Base-by-base conservation (phyloP, 2,329 filamentous ascomycete genomes). In the Coniochaeta prunicola region DNA sequence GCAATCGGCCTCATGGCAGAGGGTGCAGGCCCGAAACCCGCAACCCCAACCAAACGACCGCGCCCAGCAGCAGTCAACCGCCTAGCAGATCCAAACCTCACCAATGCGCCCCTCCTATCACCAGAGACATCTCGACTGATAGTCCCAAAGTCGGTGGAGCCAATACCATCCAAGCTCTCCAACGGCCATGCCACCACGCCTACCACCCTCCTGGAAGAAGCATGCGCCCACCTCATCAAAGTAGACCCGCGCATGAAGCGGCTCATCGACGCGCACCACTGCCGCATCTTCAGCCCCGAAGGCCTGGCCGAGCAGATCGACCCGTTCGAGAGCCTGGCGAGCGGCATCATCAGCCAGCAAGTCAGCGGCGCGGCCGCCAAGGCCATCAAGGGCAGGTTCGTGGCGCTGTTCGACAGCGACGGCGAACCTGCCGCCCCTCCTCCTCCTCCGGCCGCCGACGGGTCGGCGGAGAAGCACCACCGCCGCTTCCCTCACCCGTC, bases 281-380 rank as follows among this genome's bases (percentile, higher is more conserved):
- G 93, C 72, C 81, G 80, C 58, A 75, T 94, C 17, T 97, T 97
- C 74, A 89, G 87, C 1, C 83, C 91, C 0, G 87, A 89, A 62
- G 91, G 92, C 0, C 76, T 97, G n/a, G 84, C 87, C 30, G 91
- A 97, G 72, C 80, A 85, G 63, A 84, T 97, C 61, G 91, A 97
- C 73, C 94, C 94, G 0, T 99, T 97, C 68, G 87, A 89, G 65
- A 87, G 85, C 59, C 80, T 99, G 34, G 82, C 85, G 40, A 92
- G 88, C 71, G 89, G 92, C 57, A 97, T 99, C 69, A 96, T 97
- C 66, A 92, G 91, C 57, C 94, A 97, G 74, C 94, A 99, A 76
- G 93, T 99, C 21, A 96, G 92, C 0, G 92, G 93, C 19, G 91
- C 92, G 6, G 94, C 94, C 0, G 94, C 94, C 13, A 88, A 85